Base-by-base conservation (phyloP, 129 eudicot species). In the Artemisia tridentata region DNA sequence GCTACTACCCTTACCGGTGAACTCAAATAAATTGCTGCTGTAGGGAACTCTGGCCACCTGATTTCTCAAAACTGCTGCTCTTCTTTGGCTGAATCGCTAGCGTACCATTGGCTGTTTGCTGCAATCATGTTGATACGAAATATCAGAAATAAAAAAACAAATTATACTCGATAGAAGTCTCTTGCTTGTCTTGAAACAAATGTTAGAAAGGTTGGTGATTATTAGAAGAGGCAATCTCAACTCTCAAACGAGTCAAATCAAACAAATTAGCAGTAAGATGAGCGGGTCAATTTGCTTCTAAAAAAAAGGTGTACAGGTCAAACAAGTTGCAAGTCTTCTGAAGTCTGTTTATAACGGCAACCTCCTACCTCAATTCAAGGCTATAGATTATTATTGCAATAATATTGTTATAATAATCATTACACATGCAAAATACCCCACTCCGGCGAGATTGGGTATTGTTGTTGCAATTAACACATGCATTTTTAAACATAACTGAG, bases 101-200 rank as follows among this genome's bases (percentile, higher is more conserved):
- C 1, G 97, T 91, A 27, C 80, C 75, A 76, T 91, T 91, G 53
- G 86, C 84, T 17, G 77, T 69, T 69, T 72, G 60, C 96, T 91
- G 90, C 86, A 81, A 81, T 57, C 79, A 71, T 10, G 49, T 65
- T 13, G 19, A 31, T 14, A 34, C 3, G 7, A 27, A 70, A 2
- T 7, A 58, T 65, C 47, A 70, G 53, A 54, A 18, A 58, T 41
- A 1, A 16, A 31, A 38, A 1, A 17, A 20, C 34, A 25, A 8
- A 8, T 14, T 16, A 27, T 9, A 46, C 17, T 57, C 8, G 4
- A 73, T 13, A 18, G 14, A 71, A 23, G 57, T 7, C 25, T 71
- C 41, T 58, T 14, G 12, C 48, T 49, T 67, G 23, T n/a, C 60
- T 67, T 43, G 72, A 68, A 29, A 31, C 60, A 27, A 29, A 16